A percentile compares a stretch with the other conserved stretches of the same genome.
Conservation (phyloP, 345 rosid genomes). For the Moricandia moricandioides region DNA sequence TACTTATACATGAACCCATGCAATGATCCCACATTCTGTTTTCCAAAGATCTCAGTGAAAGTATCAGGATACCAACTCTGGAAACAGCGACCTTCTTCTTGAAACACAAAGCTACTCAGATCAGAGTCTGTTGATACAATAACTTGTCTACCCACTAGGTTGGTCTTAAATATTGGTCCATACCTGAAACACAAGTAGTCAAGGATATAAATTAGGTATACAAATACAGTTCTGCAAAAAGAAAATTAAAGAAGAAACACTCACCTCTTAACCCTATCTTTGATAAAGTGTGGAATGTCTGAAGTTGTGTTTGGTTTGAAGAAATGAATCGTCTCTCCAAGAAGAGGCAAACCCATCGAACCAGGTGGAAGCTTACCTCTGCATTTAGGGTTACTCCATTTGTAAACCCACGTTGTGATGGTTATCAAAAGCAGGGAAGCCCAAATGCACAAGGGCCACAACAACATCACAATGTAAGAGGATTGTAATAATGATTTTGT, state of each 20-base stretch:
- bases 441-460: slow-evolving; percentile 51
- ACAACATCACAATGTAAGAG: slow-evolving; percentile 31
- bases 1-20: slow-evolving; percentile 89
- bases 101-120: slow-evolving; percentile 77
- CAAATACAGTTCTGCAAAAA: slow-evolving; percentile 47
- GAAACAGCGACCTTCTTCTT: slow-evolving; percentile 78
- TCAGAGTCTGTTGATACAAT: slow-evolving; percentile 84
- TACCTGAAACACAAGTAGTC: slow-evolving; percentile 46
- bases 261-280: slow-evolving; percentile 69
- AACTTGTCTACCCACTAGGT: slow-evolving; percentile 76
- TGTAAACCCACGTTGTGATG: slow-evolving; percentile 55
- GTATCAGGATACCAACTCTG: slow-evolving; percentile 99
- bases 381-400: slow-evolving; percentile 81
- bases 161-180: slow-evolving; percentile 80
- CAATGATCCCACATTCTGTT: slow-evolving; percentile 72
- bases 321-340: slow-evolving; percentile 83
- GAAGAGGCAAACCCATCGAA: slow-evolving; percentile 84
- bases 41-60: slow-evolving; percentile 82
- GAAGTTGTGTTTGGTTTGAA: slow-evolving; percentile 60
- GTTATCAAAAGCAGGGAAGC: slow-evolving; percentile 43
- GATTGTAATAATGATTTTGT: not conserved
- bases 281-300: slow-evolving; percentile 64
- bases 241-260: slow-evolving; percentile 1
- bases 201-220: not conserved
- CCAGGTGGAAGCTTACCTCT: slow-evolving; percentile 89